These are phyloP conservation scores for Macrophomina pseudophaseolina DNA, from an alignment of 2,329 filamentous ascomycete species.

Conservation along the genomic window DNA sequence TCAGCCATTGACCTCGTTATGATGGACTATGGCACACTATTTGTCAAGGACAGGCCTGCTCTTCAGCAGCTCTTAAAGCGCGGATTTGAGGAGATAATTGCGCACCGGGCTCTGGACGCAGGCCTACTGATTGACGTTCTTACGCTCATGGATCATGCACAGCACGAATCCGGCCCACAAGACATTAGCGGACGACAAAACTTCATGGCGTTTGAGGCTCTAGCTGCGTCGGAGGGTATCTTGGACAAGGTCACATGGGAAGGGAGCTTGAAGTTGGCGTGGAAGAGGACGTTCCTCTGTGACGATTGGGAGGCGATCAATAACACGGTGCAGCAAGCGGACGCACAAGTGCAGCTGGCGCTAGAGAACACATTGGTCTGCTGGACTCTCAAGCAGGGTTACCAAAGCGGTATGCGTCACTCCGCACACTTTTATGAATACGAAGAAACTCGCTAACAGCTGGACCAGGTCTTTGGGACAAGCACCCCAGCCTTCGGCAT, in stretches of 20 bases:
- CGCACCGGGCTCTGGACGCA: slow-evolving; percentile 68
- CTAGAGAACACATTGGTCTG: slow-evolving; percentile 69
- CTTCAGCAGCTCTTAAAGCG: slow-evolving; percentile 74
- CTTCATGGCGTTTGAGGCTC: slow-evolving; percentile 66
- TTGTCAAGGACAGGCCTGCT: slow-evolving; percentile 60
- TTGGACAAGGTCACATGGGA: slow-evolving; percentile 52
- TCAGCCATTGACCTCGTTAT: slow-evolving; percentile 79
- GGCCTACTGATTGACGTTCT: slow-evolving; percentile 73
- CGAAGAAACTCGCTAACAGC: slow-evolving; percentile 22
- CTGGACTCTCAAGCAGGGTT: slow-evolving; percentile 67
- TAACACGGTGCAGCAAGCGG: slow-evolving; percentile 75
- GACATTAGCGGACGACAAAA: slow-evolving; percentile 49
- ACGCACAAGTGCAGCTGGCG: slow-evolving; percentile 67
- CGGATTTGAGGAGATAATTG: slow-evolving; percentile 71
- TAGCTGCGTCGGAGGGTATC: slow-evolving; percentile 59
- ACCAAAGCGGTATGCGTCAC: slow-evolving; percentile 63
- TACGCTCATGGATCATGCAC: slow-evolving; percentile 72
- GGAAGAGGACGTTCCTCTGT: slow-evolving; percentile 82
- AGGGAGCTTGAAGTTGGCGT: slow-evolving; percentile 68
- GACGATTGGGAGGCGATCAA: slow-evolving; percentile 87
- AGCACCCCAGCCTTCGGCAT: slow-evolving; percentile 29
- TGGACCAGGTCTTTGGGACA: slow-evolving; percentile 28
- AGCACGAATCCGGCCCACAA: slow-evolving; percentile 50
- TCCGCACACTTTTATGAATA: neutral
- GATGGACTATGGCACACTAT: slow-evolving; percentile 60